Percentiles rank a stretch among this genome's conserved stretches.
phyloP scores from a whole-genome alignment of 2,329 filamentous ascomycete species.

The Bipolaris gigantea region DNA sequence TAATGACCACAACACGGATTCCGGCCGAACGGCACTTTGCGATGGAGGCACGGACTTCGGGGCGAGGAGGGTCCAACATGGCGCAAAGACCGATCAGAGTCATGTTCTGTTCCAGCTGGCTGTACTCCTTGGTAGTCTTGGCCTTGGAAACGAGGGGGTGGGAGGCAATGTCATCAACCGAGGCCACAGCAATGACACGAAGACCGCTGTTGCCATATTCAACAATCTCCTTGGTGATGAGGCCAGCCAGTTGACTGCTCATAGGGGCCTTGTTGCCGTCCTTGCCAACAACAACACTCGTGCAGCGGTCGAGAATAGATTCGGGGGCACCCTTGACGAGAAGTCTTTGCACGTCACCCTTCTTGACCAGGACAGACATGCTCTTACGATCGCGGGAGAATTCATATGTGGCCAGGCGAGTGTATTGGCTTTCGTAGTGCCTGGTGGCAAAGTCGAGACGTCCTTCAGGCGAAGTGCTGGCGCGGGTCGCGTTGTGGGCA shows the following conservation, averaged over 20 bases:
- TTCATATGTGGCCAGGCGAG: slow-evolving; percentile 84
- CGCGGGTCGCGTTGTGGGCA: slow-evolving; percentile 56
- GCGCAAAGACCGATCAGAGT: slow-evolving; percentile 91
- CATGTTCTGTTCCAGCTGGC: slow-evolving; percentile 87
- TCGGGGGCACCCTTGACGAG: slow-evolving; percentile 97
- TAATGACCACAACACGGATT: slow-evolving; percentile 96
- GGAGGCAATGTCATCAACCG: slow-evolving; percentile 72
- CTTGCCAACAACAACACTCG: slow-evolving; percentile 74
- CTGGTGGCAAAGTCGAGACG: slow-evolving; percentile 80
- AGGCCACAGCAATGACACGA: slow-evolving; percentile 91
- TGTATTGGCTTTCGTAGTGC: slow-evolving; percentile 76
- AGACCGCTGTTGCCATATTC: slow-evolving; percentile 91
- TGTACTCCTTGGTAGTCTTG: slow-evolving; percentile 81
- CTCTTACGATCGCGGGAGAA: slow-evolving; percentile 98
- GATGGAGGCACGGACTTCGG: slow-evolving; percentile 85
- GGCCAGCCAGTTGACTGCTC: slow-evolving; percentile 66
- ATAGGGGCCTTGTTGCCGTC: slow-evolving; percentile 77
- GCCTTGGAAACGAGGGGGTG: slow-evolving; percentile 73
- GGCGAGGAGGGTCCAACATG: slow-evolving; percentile 95
- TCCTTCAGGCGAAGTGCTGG: slow-evolving; percentile 55
- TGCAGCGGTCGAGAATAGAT: slow-evolving; percentile 89
- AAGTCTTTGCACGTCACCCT: slow-evolving; percentile 71
- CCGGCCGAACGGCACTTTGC: slow-evolving; percentile 87
- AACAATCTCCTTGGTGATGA: slow-evolving; percentile 78
- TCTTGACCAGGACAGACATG: slow-evolving; percentile 91